These are phyloP conservation scores for Adenanthera pavonina DNA, from an alignment of 306 rosid species.

Conservation along the genomic window DNA sequence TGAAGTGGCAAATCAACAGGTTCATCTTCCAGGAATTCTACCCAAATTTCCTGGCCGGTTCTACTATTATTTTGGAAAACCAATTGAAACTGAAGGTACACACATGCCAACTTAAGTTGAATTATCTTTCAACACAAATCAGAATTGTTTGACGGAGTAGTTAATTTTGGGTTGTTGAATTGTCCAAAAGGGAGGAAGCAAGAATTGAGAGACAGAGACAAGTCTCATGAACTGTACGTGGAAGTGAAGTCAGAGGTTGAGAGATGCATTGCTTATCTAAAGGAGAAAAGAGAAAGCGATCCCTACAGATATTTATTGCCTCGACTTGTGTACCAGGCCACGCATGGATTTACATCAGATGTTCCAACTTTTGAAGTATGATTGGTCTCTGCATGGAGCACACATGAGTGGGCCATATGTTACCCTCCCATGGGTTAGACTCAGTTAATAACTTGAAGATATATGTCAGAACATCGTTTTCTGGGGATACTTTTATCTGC, in stretches of 20 bases:
- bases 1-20: constrained; percentile 78
- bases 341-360: constrained; percentile 60
- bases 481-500: constrained; percentile 8
- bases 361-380: constrained; percentile 82
- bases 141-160: not conserved
- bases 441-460: not conserved
- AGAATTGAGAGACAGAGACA: constrained; percentile 64
- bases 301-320: constrained; percentile 71
- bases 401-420: not conserved
- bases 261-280: constrained; percentile 67
- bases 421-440: not conserved
- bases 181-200: constrained; percentile 67
- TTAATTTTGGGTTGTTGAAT: constrained; percentile 7
- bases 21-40: constrained; percentile 69
- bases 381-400: constrained; percentile 17
- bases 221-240: constrained; percentile 65
- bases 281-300: constrained; percentile 70
- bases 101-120: not conserved
- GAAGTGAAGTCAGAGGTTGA: constrained; percentile 79
- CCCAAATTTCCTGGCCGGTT: constrained; percentile 88
- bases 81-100: constrained; percentile 80
- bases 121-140: not conserved
- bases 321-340: constrained; percentile 67
- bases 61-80: constrained; percentile 86
- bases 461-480: constrained; percentile 20